phyloP scores from a whole-genome alignment of 2,329 filamentous ascomycete species.

The Nemania abortiva region DNA sequence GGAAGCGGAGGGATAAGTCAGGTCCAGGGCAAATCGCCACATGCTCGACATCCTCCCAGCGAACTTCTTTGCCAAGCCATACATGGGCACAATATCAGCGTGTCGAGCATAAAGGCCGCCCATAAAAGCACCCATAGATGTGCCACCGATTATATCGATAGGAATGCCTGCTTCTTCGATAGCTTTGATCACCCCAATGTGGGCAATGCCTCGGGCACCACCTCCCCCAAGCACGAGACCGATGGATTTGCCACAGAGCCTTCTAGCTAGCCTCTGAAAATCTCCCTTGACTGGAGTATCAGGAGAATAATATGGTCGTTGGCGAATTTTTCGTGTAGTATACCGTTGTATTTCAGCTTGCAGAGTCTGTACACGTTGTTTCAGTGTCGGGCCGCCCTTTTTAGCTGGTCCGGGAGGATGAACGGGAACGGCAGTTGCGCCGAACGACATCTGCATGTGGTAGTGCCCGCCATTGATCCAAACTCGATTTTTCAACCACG shows the following conservation, averaged over 20 bases:
- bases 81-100: conserved; percentile 96
- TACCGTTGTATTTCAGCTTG: conserved; percentile 99
- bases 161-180: conserved; percentile 97
- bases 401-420: conserved; percentile 73
- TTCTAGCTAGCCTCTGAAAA: conserved; percentile 90
- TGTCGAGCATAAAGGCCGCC: conserved; percentile 95
- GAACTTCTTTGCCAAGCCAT: conserved; percentile 96
- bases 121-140: conserved; percentile 95
- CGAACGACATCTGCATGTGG: conserved; percentile 95
- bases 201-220: conserved; percentile 89
- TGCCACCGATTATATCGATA: conserved; percentile 94
- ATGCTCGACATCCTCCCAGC: conserved; percentile 98
- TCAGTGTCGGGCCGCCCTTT: conserved; percentile 85
- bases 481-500: conserved; percentile 90
- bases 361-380: conserved; percentile 91
- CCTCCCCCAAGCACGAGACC: conserved; percentile 94
- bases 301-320: conserved; percentile 88
- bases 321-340: conserved; percentile 90
- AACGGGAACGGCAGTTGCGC: conserved; percentile 79
- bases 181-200: conserved; percentile 93
- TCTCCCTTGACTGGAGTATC: conserved; percentile 96
- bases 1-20: conserved; percentile 95
- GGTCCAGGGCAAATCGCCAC: conserved; percentile 96
- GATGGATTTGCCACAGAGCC: conserved; percentile 93
- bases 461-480: conserved; percentile 99